Evolutionary conservation across 2,329 filamentous ascomycete genomes (phyloP), one percentile per base, ranked within the genome.

Genomic region (Penicillium sp.): DNA sequence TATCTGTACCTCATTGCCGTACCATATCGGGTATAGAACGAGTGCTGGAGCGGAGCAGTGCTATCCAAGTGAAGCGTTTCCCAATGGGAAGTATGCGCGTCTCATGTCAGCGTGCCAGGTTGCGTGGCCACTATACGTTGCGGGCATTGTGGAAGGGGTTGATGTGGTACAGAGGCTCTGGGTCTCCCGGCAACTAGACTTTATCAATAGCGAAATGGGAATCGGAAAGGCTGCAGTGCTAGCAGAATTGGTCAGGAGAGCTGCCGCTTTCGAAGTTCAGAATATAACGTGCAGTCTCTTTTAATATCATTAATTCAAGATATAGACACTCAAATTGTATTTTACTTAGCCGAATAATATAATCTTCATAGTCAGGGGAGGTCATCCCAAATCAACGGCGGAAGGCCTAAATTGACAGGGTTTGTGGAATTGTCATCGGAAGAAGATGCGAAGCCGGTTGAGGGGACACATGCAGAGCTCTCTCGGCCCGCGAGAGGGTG

Each of bases 301-400:
- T 9, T 41, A 47, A 46, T 53, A 19, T 8, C 9, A 21, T 53
- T 17, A 41, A 41, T 41, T 41, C 35, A 41, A 11, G 11, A 41
- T 41, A 41, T 41, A 41, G 35, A 41, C 35, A 26, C 26, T 26
- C 21, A 17, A 15, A 41, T 41, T 41, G 13, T 41, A 41, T 15
- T 41, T 26, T 11, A 17, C 35, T 41, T 41, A 13, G 35, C 35
- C 35, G 11, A 15, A 15, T 11, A 41, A 15, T 15, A 41, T 41
- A 41, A 3, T 15, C 35, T 41, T 41, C 11, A 5, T 31, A 11
- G 41, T 48, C 66, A 71, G 15, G 62, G 41, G 38, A 78, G 58
- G 45, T 79, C 77, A 68, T 79, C 77, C 78, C 77, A 79, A 41
- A 75, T 64, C 68, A 79, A 71, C 23, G 77, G 77, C 17, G 77